Evolutionary conservation across 2,329 filamentous ascomycete genomes (phyloP), one percentile per base, ranked within the genome.

Genomic region (Cordyceps tenuipes): DNA sequence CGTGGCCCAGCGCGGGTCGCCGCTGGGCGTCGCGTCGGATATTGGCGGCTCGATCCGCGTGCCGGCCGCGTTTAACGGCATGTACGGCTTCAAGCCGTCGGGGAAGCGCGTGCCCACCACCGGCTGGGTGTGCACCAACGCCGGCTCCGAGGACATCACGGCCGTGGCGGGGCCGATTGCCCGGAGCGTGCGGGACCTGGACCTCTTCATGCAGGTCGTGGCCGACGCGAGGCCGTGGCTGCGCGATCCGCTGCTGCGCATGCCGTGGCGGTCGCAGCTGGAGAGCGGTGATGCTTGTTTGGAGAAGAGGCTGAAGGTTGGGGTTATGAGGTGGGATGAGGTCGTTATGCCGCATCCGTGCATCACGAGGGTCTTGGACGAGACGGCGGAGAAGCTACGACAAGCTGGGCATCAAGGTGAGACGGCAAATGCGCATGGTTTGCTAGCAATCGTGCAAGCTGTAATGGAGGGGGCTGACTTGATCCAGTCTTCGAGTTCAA

Each of bases 291-390:
- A 17, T 17, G 15, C 2, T 17, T 7, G 13, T 17, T 15, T 43
- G 41, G 63, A 26, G 69, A 49, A 55, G n/a, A 81, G 77, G 64
- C 68, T 86, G 3, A 82, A 78, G 63, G 73, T 87, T 23, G 84
- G 76, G 0, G 76, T 83, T 3, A 68, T 84, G 39, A 17, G 77
- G 72, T 72, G 80, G 64, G 81, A 84, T 63, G 78, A 76, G 0
- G 72, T 83, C n/a, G 78, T 84, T 0, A 77, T 71, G 63, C 80
- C 80, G 6, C 81, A 82, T 56, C 82, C 82, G 0, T 81, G 81
- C 1, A 72, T 84, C 13, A 67, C 70, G 1, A 71, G 83, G 51
- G 83, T 81, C 1, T 65, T 87, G 54, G 71, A 75, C 57, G 74
- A 79, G 56, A 73, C 80, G 0, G 78, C 78, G 0, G 73, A 75